phyloP scores from a whole-genome alignment of 1,139 yeast genomes.

The Candida neerlandica region DNA sequence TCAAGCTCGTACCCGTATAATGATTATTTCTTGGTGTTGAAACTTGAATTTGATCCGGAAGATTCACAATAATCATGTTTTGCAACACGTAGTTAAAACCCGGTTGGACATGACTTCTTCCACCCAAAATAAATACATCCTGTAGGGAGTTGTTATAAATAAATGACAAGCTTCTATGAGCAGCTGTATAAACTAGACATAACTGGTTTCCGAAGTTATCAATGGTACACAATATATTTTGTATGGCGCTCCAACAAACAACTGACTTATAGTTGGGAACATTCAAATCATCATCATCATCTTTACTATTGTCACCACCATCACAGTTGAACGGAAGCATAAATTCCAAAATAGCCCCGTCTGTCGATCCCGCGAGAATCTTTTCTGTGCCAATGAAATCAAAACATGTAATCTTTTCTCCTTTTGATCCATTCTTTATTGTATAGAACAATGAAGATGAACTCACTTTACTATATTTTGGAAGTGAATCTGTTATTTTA shows the following conservation, averaged over 20 bases:
- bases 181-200: slow-evolving; percentile 48
- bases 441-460: slow-evolving; percentile 33
- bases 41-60: slow-evolving; percentile 33
- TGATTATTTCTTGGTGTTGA: slow-evolving; percentile 38
- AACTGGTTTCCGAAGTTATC: slow-evolving; percentile 30
- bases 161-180: slow-evolving; percentile 46
- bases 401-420: slow-evolving; percentile 46
- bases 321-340: slow-evolving; percentile 30
- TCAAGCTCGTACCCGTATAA: slow-evolving; percentile 32
- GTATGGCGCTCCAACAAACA: slow-evolving; percentile 54
- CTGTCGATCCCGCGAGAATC: slow-evolving; percentile 62
- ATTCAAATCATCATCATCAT: slow-evolving; percentile 17
- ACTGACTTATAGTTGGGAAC: slow-evolving; percentile 54
- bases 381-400: slow-evolving; percentile 55
- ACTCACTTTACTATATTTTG: slow-evolving; percentile 26
- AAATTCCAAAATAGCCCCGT: slow-evolving; percentile 71
- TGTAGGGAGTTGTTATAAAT: slow-evolving; percentile 44
- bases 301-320: too few relatives aligned
- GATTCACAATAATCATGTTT: slow-evolving; percentile 27
- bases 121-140: slow-evolving; percentile 29
- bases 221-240: slow-evolving; percentile 43
- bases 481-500: slow-evolving; percentile 28
- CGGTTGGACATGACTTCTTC: slow-evolving; percentile 27
- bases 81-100: slow-evolving; percentile 30
- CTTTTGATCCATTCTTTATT: slow-evolving; percentile 15